Evolutionary conservation across 2,329 filamentous ascomycete species (phyloP).

Genomic region (Fonsecaea pugnacius): DNA sequence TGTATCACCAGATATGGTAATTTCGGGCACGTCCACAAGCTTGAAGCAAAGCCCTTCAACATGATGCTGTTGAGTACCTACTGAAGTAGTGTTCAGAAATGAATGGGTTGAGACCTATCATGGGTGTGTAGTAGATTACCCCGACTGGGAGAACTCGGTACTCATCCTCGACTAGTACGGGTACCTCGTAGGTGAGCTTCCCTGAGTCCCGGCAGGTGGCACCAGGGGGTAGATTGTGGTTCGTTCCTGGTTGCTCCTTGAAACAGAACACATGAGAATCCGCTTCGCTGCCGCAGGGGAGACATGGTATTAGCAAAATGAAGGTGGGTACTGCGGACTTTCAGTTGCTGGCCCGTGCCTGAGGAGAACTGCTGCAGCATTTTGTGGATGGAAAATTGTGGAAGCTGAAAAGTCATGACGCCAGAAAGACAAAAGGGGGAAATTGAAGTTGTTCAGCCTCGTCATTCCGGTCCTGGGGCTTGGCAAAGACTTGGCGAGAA

Average conservation of each 20-base stretch:
- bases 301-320: not conserved
- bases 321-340: not conserved
- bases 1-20: not conserved
- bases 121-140: not conserved
- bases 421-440: not conserved
- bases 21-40: not conserved
- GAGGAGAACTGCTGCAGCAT: not conserved
- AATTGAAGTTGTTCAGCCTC: not conserved
- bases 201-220: not conserved
- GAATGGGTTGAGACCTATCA: not conserved
- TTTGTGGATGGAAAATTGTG: not conserved
- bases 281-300: not conserved
- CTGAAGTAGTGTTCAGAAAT: not conserved
- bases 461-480: not conserved
- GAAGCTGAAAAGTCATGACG: slow-evolving; percentile 6
- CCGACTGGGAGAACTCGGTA: not conserved
- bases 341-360: slow-evolving; percentile 1
- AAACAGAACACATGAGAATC: not conserved
- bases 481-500: not conserved
- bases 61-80: not conserved
- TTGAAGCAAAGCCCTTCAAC: not conserved
- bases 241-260: not conserved
- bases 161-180: too few relatives aligned
- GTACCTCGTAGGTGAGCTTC: not conserved
- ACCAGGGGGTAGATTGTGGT: not conserved